These are phyloP conservation scores for Malus hybrid DNA, from an alignment of 331 rosid genomes.

Conservation along the genomic window DNA sequence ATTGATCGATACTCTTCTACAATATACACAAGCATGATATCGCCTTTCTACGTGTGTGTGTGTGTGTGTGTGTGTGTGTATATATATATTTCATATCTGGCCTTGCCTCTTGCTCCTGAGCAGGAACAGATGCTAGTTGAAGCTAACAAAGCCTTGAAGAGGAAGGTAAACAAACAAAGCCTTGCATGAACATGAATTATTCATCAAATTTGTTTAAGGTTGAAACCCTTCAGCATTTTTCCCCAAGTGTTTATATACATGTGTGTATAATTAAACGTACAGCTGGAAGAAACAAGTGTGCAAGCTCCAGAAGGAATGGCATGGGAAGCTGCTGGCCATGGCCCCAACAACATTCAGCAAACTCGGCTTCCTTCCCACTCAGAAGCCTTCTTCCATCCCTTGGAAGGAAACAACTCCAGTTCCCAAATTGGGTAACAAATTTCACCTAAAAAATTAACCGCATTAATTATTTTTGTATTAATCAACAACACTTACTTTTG, in stretches of 20 bases:
- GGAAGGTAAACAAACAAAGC: slow-evolving; percentile 27
- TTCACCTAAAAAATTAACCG: no score
- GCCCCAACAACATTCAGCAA: slow-evolving; percentile 10
- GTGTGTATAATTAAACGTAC: not conserved
- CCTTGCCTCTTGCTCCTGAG: not conserved
- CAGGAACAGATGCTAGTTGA: slow-evolving; percentile 59
- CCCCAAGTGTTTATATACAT: not conserved
- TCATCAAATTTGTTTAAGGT: no score
- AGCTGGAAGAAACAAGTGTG: slow-evolving; percentile 54
- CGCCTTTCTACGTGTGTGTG: no score
- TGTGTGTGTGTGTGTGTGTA: no score
- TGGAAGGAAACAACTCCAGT: slow-evolving; percentile 32
- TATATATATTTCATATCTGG: not conserved
- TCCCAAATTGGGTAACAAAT: slow-evolving; percentile 52
- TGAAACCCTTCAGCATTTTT: no score
- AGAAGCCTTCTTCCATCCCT: slow-evolving; percentile 35
- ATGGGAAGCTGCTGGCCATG: slow-evolving; percentile 39
- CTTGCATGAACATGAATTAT: no score
- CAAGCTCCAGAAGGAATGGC: slow-evolving; percentile 19
- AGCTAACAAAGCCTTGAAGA: slow-evolving; percentile 40
- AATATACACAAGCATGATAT: no score
- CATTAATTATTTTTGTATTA: no score
- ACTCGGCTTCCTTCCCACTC: slow-evolving; percentile 33
- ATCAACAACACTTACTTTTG: no score
- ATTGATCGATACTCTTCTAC: no score